phyloP scores from a whole-genome alignment of 139 green algal species.

The Tetradesmus obliquus region DNA sequence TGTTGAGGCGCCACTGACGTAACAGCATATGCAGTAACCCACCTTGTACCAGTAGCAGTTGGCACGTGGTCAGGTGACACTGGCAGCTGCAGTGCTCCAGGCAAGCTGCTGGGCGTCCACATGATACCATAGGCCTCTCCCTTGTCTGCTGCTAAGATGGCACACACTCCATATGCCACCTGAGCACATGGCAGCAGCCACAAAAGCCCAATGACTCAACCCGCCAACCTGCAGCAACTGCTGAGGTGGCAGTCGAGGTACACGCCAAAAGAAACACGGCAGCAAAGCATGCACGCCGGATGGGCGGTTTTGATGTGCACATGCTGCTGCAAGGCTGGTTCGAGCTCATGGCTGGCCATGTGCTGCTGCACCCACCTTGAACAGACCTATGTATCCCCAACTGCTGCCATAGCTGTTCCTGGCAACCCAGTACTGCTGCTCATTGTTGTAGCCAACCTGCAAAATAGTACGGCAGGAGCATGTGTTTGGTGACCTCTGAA shows the following conservation, averaged over 20 bases:
- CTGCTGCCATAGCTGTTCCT: not conserved
- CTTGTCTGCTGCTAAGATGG: not conserved
- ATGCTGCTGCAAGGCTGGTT: too few relatives aligned
- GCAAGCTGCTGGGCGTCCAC: not conserved
- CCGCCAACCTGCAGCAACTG: too few relatives aligned
- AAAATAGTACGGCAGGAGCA: too few relatives aligned
- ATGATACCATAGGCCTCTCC: constrained; percentile 12
- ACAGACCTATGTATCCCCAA: not conserved
- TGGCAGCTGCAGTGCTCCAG: not conserved
- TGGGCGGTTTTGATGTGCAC: too few relatives aligned
- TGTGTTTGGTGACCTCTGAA: too few relatives aligned
- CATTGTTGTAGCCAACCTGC: constrained; percentile 19
- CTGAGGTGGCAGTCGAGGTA: too few relatives aligned
- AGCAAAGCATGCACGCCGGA: too few relatives aligned
- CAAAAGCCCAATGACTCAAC: too few relatives aligned
- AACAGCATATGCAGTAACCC: too few relatives aligned
- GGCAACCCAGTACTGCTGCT: not conserved
- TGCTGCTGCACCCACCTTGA: not conserved
- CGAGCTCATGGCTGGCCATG: too few relatives aligned
- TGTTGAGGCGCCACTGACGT: too few relatives aligned
- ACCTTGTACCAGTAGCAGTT: constrained; percentile 30
- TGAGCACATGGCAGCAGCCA: not conserved
- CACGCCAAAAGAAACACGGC: too few relatives aligned
- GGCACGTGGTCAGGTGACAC: not conserved
- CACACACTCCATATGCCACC: constrained; percentile 10